Conservation (phyloP, 306 rosid genomes). For the Casuarina glauca region DNA sequence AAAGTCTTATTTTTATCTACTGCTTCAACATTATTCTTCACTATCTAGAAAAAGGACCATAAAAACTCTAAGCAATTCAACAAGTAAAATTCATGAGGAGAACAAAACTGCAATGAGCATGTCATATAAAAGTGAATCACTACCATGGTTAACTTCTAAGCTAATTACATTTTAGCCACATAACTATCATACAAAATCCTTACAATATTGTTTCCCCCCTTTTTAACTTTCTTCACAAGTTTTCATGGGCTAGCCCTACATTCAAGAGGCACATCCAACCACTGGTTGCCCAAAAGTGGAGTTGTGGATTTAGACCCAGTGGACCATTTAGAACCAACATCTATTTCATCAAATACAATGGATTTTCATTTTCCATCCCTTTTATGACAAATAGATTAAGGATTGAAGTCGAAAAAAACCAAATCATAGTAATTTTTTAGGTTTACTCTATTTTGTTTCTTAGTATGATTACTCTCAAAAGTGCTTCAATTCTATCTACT, state of each 20-base stretch:
- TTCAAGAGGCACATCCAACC: slow-evolving; percentile 58
- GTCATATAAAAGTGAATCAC: no score
- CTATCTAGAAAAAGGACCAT: no score
- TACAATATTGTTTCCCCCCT: neutral
- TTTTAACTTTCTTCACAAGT: slow-evolving; percentile 1
- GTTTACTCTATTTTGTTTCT: slow-evolving; percentile 42
- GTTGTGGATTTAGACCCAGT: slow-evolving; percentile 49
- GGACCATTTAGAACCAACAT: slow-evolving; percentile 66
- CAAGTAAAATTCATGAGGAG: no score
- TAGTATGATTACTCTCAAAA: slow-evolving; percentile 47
- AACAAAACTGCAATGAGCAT: no score
- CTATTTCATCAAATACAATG: slow-evolving; percentile 54
- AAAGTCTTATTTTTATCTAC: no score
- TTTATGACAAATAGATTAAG: slow-evolving; percentile 38
- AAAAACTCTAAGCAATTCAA: no score
- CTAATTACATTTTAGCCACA: neutral
- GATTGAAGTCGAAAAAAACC: slow-evolving; percentile 69
- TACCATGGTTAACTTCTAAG: neutral
- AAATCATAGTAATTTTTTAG: slow-evolving; percentile 51
- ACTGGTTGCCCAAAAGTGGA: slow-evolving; percentile 59
- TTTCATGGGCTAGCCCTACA: slow-evolving; percentile 36
- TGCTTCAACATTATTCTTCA: no score
- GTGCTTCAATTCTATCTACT: slow-evolving; percentile 64
- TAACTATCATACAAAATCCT: slow-evolving; percentile 11
- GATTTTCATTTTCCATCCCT: slow-evolving; percentile 47